Conservation (phyloP, 108 stramenopile species). For the Cyclotella sp. region DNA sequence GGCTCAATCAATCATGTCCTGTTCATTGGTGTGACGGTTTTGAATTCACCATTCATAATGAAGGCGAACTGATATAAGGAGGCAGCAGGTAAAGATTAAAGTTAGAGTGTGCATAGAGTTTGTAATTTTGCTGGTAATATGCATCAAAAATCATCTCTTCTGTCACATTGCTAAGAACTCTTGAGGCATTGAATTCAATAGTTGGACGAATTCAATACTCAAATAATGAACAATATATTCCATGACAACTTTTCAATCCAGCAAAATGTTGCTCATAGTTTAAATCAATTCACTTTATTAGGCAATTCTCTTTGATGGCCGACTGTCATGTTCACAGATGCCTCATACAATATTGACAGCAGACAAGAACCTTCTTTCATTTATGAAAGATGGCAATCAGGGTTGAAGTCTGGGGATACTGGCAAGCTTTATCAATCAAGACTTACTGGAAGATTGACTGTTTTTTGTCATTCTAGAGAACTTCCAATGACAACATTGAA, state of each 20-base stretch:
- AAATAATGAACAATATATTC: constrained; percentile 62
- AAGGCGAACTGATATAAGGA: constrained; percentile 66
- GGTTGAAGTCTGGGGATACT: constrained; percentile 72
- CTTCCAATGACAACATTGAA: too few species aligned
- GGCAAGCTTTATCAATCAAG: constrained; percentile 83
- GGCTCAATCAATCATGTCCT: constrained; percentile 69
- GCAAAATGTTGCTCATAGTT: constrained; percentile 43
- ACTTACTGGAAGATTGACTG: constrained; percentile 58
- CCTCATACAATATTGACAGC: constrained; percentile 74
- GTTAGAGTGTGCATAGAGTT: too few species aligned
- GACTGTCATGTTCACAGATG: constrained; percentile 61
- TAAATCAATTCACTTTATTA: constrained; percentile 33
- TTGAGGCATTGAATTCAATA: constrained; percentile 84
- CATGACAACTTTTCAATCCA: constrained; percentile 78
- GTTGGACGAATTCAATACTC: constrained; percentile 76
- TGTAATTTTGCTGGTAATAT: too few species aligned
- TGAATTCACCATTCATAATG: constrained; percentile 75
- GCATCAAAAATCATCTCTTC: too few species aligned
- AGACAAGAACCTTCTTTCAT: constrained; percentile 54
- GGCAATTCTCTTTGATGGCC: constrained; percentile 54
- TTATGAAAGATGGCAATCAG: constrained; percentile 78
- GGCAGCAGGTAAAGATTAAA: too few species aligned
- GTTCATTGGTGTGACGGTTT: constrained; percentile 90
- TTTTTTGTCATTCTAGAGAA: constrained; percentile 82
- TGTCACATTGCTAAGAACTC: too few species aligned